Base-by-base conservation (phyloP, 2,329 filamentous ascomycete genomes). In the Fusarium paranaense region DNA sequence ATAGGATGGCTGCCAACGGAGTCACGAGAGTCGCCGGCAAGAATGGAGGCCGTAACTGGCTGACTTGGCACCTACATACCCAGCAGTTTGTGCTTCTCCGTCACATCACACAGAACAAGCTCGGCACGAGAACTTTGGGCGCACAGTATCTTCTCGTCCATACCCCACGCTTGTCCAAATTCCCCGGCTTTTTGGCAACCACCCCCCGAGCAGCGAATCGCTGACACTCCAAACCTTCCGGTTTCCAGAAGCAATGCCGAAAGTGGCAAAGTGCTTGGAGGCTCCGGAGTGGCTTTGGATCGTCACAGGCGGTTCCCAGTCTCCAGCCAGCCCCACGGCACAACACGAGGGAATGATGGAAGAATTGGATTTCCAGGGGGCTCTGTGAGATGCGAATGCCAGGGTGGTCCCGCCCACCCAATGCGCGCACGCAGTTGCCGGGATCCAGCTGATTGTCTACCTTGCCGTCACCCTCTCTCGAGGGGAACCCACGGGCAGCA, bases 181-280 rank as follows among this genome's bases (percentile, higher is more conserved):
- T 71, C 62, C 66, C 60, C 40, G 32, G 33, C 38, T 67, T 52
- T 58, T 32, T 66, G 27, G 32, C 57, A 59, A 33, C 62, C 58
- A 45, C 59, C 60, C 61, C 47, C 52, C 27, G 27, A 54, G 62
- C 40, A 64, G 47, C 61, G 58, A 61, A 65, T 66, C 52, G 30
- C 50, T 57, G 50, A 50, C 32, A 62, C 64, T 66, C 70, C 64
- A 75, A 74, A 64, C 72, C 66, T 65, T 64, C 57, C 56, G 59
- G 50, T 62, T 65, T 77, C 62, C 64, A 67, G 61, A 66, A 71
- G 54, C 61, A 64, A 47, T 64, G 59, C 70, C 69, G 57, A 76
- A 76, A 71, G 57, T 63, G 70, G 69, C 60, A 67, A 67, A 57
- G 73, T 52, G 56, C 50, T 60, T 57, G 59, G 64, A 62, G 56